A percentile compares a stretch with the other conserved stretches of the same genome.
Evolutionary conservation across 306 rosid species (phyloP).

Genomic region (Casuarina glauca): DNA sequence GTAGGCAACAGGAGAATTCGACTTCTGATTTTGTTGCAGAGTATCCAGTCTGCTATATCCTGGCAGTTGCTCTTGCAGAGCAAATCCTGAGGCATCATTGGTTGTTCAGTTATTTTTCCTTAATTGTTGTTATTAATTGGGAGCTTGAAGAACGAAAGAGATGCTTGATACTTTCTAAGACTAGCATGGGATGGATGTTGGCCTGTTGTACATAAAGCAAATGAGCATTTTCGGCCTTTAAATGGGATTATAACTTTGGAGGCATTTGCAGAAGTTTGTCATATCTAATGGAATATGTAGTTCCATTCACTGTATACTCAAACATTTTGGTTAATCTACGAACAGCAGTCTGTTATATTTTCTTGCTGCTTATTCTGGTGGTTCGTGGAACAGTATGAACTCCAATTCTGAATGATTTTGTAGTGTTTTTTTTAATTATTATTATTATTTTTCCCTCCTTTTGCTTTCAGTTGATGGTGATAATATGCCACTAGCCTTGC

Average conservation of each 20-base stretch:
- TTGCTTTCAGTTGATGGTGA: neutral
- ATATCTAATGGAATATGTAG: slow-evolving; percentile 54
- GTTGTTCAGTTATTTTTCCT: slow-evolving; percentile 51
- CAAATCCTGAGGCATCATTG: slow-evolving; percentile 37
- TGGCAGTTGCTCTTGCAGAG: slow-evolving; percentile 32
- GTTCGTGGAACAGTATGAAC: neutral
- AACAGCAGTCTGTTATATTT: slow-evolving; percentile 35
- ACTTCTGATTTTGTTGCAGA: slow-evolving; percentile 67
- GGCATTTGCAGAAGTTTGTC: slow-evolving; percentile 42
- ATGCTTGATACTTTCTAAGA: slow-evolving; percentile 41
- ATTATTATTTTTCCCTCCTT: too few relatives aligned
- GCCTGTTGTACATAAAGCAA: slow-evolving; percentile 72
- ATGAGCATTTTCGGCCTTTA: slow-evolving; percentile 64
- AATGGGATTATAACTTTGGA: slow-evolving; percentile 41
- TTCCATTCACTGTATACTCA: slow-evolving; percentile 49
- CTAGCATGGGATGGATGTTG: slow-evolving; percentile 65
- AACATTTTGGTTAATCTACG: slow-evolving; percentile 43
- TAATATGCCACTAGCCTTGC: too few relatives aligned
- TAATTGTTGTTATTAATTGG: slow-evolving; percentile 52
- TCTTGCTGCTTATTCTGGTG: neutral
- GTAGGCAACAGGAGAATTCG: slow-evolving; percentile 99
- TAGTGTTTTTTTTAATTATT: neutral
- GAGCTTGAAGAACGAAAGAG: slow-evolving; percentile 56
- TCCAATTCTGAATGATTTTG: neutral
- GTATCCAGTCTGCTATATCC: slow-evolving; percentile 21